Conservation (phyloP, 805 yeast genomes). For the Clavispora asparagi region DNA sequence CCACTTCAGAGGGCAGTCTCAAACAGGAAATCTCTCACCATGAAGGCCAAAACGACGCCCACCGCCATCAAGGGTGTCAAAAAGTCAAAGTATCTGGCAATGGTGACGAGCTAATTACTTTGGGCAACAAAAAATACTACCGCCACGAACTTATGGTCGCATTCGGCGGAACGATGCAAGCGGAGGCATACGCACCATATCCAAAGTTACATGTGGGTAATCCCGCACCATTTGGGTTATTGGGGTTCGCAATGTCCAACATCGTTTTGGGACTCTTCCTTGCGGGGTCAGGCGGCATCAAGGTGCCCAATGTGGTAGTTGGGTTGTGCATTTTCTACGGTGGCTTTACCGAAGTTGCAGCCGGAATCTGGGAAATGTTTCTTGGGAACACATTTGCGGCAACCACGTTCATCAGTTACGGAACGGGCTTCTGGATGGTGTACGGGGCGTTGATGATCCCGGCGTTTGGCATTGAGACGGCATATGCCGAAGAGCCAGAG, state of each 20-base stretch:
- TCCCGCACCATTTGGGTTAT: conserved; percentile 62
- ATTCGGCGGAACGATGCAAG: conserved; percentile 76
- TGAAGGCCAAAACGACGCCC: neutral
- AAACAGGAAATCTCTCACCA: neutral
- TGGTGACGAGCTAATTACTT: conserved; percentile 17
- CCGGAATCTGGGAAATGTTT: conserved; percentile 64
- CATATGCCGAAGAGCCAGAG: conserved; percentile 36
- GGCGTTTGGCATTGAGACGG: conserved; percentile 4
- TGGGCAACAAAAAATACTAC: conserved; percentile 2
- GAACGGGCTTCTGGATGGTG: conserved; percentile 19
- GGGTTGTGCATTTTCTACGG: conserved; percentile 60
- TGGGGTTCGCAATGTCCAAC: conserved; percentile 59
- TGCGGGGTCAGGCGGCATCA: conserved; percentile 49
- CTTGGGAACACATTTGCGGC: conserved; percentile 66
- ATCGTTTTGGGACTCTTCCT: conserved; percentile 54
- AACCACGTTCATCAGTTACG: conserved; percentile 51
- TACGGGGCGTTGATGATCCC: conserved; percentile 1
- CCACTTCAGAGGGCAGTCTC: neutral
- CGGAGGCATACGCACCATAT: conserved; percentile 47
- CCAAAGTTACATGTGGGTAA: conserved; percentile 44
- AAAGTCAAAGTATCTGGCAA: conserved; percentile 20
- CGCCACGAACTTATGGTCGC: conserved; percentile 33
- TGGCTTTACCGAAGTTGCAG: conserved; percentile 53
- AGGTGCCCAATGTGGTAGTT: conserved; percentile 48
- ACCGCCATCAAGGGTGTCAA: neutral